These are phyloP conservation scores for Chamaecrista fasciculata DNA, from an alignment of 306 rosid species.

Conservation along the genomic window DNA sequence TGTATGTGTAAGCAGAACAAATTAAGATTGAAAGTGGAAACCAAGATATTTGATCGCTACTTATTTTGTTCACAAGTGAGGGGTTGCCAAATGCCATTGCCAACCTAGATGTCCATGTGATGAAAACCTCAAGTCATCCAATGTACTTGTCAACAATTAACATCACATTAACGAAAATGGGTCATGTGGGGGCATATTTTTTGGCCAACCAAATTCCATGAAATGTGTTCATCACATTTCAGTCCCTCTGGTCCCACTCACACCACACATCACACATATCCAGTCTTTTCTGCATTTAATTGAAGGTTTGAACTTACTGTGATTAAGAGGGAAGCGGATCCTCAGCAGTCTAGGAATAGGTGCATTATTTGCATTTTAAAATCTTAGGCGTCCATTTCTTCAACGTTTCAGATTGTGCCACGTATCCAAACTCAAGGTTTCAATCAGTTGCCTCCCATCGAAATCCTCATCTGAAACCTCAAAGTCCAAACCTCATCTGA, in stretches of 20 bases:
- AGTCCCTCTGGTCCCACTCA: background rate
- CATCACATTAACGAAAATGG: background rate
- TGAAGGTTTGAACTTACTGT: background rate
- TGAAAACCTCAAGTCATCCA: conserved; percentile 25
- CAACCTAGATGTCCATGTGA: conserved; percentile 27
- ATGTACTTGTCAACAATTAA: conserved; percentile 1
- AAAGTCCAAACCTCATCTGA: no score
- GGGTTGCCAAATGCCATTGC: conserved; percentile 14
- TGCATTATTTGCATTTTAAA: no score
- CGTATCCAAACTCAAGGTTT: no score
- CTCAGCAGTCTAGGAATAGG: no score
- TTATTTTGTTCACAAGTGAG: background rate
- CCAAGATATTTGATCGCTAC: conserved; percentile 10
- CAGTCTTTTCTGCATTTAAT: background rate
- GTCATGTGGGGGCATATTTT: background rate
- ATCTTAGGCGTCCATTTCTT: no score
- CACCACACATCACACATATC: conserved; percentile 3
- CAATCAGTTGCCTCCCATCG: no score
- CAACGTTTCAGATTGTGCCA: no score
- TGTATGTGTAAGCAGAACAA: conserved; percentile 3
- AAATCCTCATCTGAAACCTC: no score
- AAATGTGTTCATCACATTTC: conserved; percentile 3
- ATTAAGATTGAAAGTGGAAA: background rate
- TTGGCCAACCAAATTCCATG: conserved; percentile 20
- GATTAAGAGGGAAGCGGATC: background rate